A percentile compares a stretch with the other conserved stretches of the same genome.
phyloP scores from a whole-genome alignment of 1,139 yeast genomes.

The Candida tropicalis region DNA sequence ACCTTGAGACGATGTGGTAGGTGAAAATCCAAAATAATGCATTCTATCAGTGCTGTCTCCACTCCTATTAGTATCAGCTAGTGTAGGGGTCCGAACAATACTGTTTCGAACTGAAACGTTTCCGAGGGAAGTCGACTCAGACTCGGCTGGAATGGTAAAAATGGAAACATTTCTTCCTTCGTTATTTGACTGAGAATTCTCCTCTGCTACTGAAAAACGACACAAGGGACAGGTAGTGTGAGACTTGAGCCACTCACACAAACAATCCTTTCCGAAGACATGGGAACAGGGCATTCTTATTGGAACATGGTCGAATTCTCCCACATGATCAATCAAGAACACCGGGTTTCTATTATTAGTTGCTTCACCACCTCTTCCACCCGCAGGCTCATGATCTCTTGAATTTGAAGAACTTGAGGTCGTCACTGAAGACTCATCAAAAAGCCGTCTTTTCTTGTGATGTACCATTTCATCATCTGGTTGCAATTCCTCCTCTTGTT shows the following conservation, averaged over 20 bases:
- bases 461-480: constrained; percentile 18
- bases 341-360: constrained; percentile 7
- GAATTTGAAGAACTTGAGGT: constrained; percentile 13
- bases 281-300: constrained; percentile 81
- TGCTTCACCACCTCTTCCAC: constrained; percentile 1
- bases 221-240: constrained; percentile 83
- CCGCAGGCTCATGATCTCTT: constrained; percentile 5
- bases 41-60: constrained; percentile 2
- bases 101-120: constrained; percentile 13
- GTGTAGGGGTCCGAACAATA: constrained; percentile 6
- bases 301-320: constrained; percentile 59
- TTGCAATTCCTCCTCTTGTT: constrained; percentile 6
- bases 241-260: constrained; percentile 71
- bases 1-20: constrained; percentile 1
- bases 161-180: constrained; percentile 14
- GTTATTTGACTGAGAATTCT: constrained; percentile 17
- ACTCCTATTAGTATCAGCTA: constrained; percentile 1
- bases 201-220: constrained; percentile 51
- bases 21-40: constrained; percentile 10
- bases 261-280: constrained; percentile 72
- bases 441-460: constrained; percentile 12
- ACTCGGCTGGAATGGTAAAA: constrained; percentile 13
- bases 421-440: constrained; percentile 10
- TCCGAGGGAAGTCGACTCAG: constrained; percentile 8
- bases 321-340: constrained; percentile 29